Evolutionary conservation across 1,284 basidiomycete species (phyloP), one percentile per base, ranked within the genome.

Genomic region (Gomphus bonarii): DNA sequence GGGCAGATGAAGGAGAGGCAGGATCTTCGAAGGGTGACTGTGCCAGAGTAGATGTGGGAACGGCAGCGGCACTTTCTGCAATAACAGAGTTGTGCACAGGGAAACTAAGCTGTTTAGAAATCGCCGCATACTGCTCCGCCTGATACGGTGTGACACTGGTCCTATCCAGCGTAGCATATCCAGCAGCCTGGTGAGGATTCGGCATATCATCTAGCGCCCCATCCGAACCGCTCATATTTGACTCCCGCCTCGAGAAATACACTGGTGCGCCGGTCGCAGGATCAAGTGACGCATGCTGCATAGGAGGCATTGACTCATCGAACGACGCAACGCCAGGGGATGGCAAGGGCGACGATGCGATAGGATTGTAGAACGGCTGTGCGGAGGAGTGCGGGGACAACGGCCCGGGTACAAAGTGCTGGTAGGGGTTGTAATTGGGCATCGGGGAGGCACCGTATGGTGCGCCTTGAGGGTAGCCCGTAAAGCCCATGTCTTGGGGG

Each of bases 61-160:
- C 68, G 69, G 22, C 67, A 64, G 42, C 61, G 55, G 14, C 60
- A 6, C 22, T 22, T 28, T 53, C 38, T 12, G 28, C 18, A 14
- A 31, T 22, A 1, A n/a, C n/a, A n/a, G 51, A 43, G 7, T 69
- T 67, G 38, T 63, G 64, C 3, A 78, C 77, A 3, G 75, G 68
- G 18, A 71, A 62, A 58, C 79, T 76, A 48, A 88, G 65, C 18
- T 71, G 75, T 61, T 75, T 72, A 2, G 81, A 79, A 58, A 86
- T 86, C 63, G 82, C 83, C n/a, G 72, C 78, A 62, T 87, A 87
- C 66, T 88, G 85, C 0, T 74, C 75, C 25, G 81, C 84, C 65
- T 88, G 85, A 75, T 75, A 85, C 0, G 85, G 84, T 5, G 84
- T 80, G 3, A 86, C 78, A 63, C 84, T 85, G 14, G 81, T 80